phyloP scores from a whole-genome alignment of 345 rosid species.

The Pelargonium nanum region DNA sequence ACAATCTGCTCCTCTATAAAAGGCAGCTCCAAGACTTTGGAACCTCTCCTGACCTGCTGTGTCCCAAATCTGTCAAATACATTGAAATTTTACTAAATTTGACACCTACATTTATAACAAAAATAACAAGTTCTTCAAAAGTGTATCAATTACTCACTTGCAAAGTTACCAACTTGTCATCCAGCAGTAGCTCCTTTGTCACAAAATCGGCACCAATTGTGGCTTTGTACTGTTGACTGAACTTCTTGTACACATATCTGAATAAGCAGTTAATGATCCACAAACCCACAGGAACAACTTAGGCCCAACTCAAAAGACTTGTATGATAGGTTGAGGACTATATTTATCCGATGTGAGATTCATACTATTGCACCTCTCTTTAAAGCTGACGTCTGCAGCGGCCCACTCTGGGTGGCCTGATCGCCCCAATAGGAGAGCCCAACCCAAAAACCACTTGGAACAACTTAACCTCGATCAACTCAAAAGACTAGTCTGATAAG shows the following conservation, averaged over 20 bases:
- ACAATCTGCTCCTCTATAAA: conserved; percentile 90
- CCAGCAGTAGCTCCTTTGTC: conserved; percentile 75
- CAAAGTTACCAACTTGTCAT: conserved; percentile 61
- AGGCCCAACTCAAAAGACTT: too few species aligned
- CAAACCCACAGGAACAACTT: too few species aligned
- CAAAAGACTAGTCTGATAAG: too few species aligned
- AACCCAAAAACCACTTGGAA: too few species aligned
- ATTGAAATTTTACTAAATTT: neutral
- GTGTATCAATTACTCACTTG: conserved; percentile 34
- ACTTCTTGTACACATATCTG: conserved; percentile 78
- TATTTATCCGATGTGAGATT: too few species aligned
- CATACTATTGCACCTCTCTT: too few species aligned
- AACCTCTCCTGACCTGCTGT: conserved; percentile 97
- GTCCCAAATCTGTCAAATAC: conserved; percentile 67
- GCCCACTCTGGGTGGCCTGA: too few species aligned
- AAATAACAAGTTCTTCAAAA: conserved; percentile 4
- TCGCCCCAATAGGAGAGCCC: too few species aligned
- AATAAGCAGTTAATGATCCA: neutral
- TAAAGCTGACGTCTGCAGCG: too few species aligned
- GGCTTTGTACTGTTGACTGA: conserved; percentile 68
- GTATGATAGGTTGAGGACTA: too few species aligned
- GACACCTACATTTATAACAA: neutral
- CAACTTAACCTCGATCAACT: too few species aligned
- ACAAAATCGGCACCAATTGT: conserved; percentile 93
- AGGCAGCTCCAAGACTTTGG: conserved; percentile 75